Evolutionary conservation across 2,329 filamentous ascomycete species (phyloP), one percentile per base, ranked within the genome.

Genomic region (Diaporthe destruens): DNA sequence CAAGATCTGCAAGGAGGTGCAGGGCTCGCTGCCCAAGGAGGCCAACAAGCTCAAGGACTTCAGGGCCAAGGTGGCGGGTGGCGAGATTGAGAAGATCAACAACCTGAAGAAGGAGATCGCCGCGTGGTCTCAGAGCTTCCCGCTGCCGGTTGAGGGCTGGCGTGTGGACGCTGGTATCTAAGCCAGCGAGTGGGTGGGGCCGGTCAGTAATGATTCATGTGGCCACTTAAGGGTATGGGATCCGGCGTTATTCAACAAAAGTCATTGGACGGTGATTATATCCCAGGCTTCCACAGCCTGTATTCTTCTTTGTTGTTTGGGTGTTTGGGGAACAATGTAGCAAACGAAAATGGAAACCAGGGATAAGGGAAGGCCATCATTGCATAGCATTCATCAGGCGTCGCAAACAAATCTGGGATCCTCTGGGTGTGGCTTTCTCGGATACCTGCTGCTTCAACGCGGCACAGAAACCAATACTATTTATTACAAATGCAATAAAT

Each of bases 31-130:
- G 32, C 96, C 96, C 83, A 98, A 98, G 91, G 93, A 96, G 85
- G 94, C 94, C 80, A 99, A 98, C 91, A 98, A 97, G 91, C 94
- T 97, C 84, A 98, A 98, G 92, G 96, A 99, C 88, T 98, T 99
- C 93, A 97, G 96, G 89, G 91, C 91, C 82, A 96, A 94, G 90
- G 94, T 98, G 75, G 90, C 93, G 72, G 86, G 88, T 77, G 95
- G 94, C 76, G 89, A 92, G 80, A 88, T 97, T 63, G 84, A 90
- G 74, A 93, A 95, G 87, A 96, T 99, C 85, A 91, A 93, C 82
- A 89, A 88, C 77, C 89, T 98, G 82, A 93, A 92, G 87, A 93
- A 94, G 87, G 96, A 98, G 89, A 95, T 99, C 82, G 88, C 94
- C 59, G 85, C 86, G 63, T 99, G 96, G 96, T 94, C 94, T 81